These are phyloP conservation scores for Knufia fluminis DNA, from an alignment of 2,329 filamentous ascomycete genomes.

Conservation along the genomic window DNA sequence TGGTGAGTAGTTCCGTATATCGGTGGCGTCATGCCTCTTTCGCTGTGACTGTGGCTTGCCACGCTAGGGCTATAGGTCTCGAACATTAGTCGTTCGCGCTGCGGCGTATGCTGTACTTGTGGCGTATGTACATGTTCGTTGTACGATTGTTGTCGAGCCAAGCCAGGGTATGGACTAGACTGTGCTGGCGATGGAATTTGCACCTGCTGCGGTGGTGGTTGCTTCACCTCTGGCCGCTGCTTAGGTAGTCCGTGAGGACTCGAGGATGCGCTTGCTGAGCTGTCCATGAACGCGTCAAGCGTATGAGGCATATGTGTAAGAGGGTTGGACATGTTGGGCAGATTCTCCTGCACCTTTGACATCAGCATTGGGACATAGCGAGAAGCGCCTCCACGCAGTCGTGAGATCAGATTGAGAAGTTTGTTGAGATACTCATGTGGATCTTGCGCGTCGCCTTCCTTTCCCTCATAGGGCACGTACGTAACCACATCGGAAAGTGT, in stretches of 20 bases:
- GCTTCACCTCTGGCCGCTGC: neutral
- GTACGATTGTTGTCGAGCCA: neutral
- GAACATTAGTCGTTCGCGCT: constrained; percentile 2
- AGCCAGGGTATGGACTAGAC: neutral
- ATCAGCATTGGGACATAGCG: constrained; percentile 70
- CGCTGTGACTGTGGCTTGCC: neutral
- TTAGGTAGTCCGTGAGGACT: neutral
- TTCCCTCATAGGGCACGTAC: constrained; percentile 50
- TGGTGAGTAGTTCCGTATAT: constrained; percentile 1
- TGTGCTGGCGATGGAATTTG: neutral
- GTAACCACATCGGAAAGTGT: constrained; percentile 65
- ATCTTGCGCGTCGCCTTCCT: constrained; percentile 42
- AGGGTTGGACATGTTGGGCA: constrained; percentile 37
- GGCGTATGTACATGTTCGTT: neutral
- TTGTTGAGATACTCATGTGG: constrained; percentile 66
- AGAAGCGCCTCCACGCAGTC: constrained; percentile 64
- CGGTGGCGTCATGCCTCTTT: constrained; percentile 2
- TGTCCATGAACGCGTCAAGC: constrained; percentile 4
- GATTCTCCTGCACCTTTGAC: constrained; percentile 62
- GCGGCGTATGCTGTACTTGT: neutral
- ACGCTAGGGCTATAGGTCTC: constrained; percentile 2
- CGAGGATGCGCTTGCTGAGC: neutral
- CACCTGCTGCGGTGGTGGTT: neutral
- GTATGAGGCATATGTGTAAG: constrained; percentile 7
- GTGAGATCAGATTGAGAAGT: constrained; percentile 57